phyloP scores from a whole-genome alignment of 192 early-diverging fungal genomes.

The Coemansia sp. region DNA sequence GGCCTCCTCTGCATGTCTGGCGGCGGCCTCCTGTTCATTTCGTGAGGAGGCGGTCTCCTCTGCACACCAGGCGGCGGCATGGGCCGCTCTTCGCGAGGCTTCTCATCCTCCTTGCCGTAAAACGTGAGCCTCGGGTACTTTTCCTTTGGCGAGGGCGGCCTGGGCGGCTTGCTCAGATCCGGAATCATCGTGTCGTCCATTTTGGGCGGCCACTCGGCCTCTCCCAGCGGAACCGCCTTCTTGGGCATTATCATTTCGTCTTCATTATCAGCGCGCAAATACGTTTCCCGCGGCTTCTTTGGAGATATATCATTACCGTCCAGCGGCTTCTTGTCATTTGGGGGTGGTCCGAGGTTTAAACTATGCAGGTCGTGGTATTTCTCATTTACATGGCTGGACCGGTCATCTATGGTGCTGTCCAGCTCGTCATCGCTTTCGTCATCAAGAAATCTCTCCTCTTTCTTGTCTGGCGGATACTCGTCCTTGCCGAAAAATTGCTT shows the following conservation, averaged over 20 bases:
- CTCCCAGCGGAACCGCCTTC: neutral
- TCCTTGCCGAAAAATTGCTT: slow-evolving; percentile 13
- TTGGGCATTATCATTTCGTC: slow-evolving; percentile 16
- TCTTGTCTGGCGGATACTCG: slow-evolving; percentile 23
- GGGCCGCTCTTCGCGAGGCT: neutral
- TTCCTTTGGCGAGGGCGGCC: neutral
- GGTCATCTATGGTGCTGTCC: slow-evolving; percentile 16
- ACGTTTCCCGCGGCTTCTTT: slow-evolving; percentile 3
- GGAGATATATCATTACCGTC: too few relatives aligned
- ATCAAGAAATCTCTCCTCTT: neutral
- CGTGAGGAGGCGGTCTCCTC: neutral
- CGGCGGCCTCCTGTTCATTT: neutral
- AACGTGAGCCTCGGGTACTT: slow-evolving; percentile 10
- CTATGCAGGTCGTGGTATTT: slow-evolving; percentile 12
- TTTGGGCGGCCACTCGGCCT: slow-evolving; percentile 2
- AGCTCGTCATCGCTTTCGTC: slow-evolving; percentile 1
- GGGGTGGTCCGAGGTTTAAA: slow-evolving; percentile 11
- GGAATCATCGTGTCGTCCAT: neutral
- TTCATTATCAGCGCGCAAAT: slow-evolving; percentile 5
- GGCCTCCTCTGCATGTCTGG: neutral
- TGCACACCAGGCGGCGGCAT: neutral
- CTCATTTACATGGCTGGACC: neutral
- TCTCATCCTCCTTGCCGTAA: slow-evolving; percentile 3
- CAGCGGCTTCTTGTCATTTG: slow-evolving; percentile 3
- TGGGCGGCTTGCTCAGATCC: neutral